phyloP scores from a whole-genome alignment of 495 filamentous ascomycete species.

The Halenospora varia region DNA sequence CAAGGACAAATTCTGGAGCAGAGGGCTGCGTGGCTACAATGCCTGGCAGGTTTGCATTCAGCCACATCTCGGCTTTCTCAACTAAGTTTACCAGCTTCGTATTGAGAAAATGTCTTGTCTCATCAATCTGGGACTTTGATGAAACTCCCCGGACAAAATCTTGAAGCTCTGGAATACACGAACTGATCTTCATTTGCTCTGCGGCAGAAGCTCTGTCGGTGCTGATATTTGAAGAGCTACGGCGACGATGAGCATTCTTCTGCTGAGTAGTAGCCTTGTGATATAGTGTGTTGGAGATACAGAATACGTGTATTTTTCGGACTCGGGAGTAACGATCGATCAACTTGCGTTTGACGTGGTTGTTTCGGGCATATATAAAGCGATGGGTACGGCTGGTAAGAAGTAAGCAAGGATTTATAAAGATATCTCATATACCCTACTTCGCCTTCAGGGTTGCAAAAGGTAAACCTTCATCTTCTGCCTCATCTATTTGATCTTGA shows the following conservation, averaged over 20 bases:
- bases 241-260: background rate
- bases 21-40: background rate
- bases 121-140: constrained; percentile 1
- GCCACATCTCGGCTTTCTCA: constrained; percentile 6
- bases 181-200: background rate
- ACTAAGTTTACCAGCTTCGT: background rate
- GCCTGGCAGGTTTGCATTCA: background rate
- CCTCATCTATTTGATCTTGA: constrained; percentile 2
- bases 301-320: constrained; percentile 4
- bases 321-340: too few species aligned
- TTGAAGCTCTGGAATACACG: constrained; percentile 1
- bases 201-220: background rate
- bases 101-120: constrained; percentile 9
- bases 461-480: background rate
- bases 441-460: background rate
- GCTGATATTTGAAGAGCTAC: background rate
- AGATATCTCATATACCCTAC: background rate
- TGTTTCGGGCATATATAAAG: constrained; percentile 3
- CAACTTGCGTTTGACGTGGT: constrained; percentile 8
- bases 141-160: constrained; percentile 2
- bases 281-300: constrained; percentile 5
- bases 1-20: constrained; percentile 1
- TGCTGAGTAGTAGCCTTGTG: background rate
- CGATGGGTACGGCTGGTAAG: background rate
- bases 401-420: too few species aligned